Base-by-base conservation (phyloP, 176 grass and related monocot species). In the bread wheat (Triticum aestivum) region DNA sequence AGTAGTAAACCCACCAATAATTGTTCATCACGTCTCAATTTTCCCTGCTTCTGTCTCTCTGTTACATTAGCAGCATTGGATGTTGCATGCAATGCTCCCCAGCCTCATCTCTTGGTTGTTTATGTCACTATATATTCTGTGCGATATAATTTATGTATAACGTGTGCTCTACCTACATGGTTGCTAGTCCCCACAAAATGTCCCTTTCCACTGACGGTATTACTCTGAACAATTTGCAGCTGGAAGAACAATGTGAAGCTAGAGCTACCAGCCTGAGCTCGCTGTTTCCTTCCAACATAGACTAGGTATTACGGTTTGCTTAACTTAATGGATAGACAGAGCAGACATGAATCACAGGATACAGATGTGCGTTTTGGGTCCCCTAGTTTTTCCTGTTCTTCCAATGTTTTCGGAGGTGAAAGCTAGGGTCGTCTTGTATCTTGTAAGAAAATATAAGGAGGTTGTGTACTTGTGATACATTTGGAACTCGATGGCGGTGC, bases 241-340 rank as follows among this genome's bases (percentile, higher is more conserved):
- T 91, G 93, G 96, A 98, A 95, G 89, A 95, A 98, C 87, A 98
- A 94, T 77, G 91, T 95, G 80, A 93, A 89, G 85, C 87, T 95
- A 75, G 89, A 97, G 87, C 86, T 97, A 66, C 96, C 93, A 80
- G 96, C 94, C 75, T 96, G 64, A 96, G 77, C 69, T 82, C 65
- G 42, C 21, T 61, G 34, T 70, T 64, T 65, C 65, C 72, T 68
- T 91, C 38, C 54, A 75, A 71, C n/a, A 72, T 89, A 85, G 72
- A 82, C 37, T 91, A 85, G 79, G 69, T 81, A 79, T 82, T 82
- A 69, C 2, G 62, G 79, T 58, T 45, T 41, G 34, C 73, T 66
- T 83, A 81, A 70, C 42, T 79, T 35, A 47, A 85, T 82, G 63
- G 82, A 71, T 67, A 51, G 58, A 49, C 24, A 73, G 6, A 10